Base-by-base conservation (phyloP, 2,329 filamentous ascomycete genomes). In the Fusarium foetens region DNA sequence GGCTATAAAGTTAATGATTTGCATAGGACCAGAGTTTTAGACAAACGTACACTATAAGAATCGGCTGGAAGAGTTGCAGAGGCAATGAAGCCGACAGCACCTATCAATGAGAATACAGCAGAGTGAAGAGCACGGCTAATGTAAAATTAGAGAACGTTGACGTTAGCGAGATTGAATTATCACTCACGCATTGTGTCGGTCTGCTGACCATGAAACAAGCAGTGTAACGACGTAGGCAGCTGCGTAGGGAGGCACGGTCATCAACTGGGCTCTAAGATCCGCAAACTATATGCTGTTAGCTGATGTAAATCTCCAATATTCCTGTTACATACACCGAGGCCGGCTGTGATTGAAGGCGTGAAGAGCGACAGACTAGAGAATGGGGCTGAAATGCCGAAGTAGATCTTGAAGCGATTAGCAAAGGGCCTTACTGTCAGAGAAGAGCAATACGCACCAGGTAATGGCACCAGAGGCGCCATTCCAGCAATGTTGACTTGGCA, bases 381-480 rank as follows among this genome's bases (percentile, higher is more conserved):
- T 0, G 88, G 87, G 1, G 83, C 83, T 0, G 86, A 74, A 79
- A 89, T 71, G 78, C 87, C 67, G 83, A 84, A 76, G 61, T 86
- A 86, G 17, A 85, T 77, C 76, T 77, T 19, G 9, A 0, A 5
- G 14, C 6, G 2, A 14, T 68, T 27, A 68, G 49, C 1, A 4
- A 23, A 16, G 6, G 3, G 10, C 8, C 4, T 9, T 13, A 6
- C 2, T 14, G 10, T 0, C 8, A 35, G 5, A 12, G 11, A 16
- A 21, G 9, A 11, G 2, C 7, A 27, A n/a, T 10, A 16, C 60
- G 1, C 53, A 77, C 81, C 39, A 90, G 73, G 27, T 92, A 91
- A 51, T 89, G 85, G 2, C 90, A 89, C 75, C 93, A 94, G 60
- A 93, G 86, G 8, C 87, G 87, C 78, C 89, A 86, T 75, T 89